Base-by-base conservation (phyloP, 805 yeast species). In the Novakomyces olei region DNA sequence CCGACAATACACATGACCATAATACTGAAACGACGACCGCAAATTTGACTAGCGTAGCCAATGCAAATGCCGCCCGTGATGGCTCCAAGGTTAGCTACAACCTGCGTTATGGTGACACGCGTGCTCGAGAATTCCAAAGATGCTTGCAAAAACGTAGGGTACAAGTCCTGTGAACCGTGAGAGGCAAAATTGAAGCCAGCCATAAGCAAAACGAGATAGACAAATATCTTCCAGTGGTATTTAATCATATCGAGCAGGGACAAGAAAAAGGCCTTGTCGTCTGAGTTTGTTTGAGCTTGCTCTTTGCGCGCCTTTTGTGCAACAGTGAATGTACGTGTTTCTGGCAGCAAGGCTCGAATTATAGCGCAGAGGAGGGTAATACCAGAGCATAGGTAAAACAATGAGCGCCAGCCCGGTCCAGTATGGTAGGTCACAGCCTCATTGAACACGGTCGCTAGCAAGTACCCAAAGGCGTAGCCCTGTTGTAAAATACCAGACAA, bases 361-460 rank as follows among this genome's bases (percentile, higher is more conserved):
- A 55, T 37, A 29, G 71, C 61, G 33, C 74, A 55, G 12, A 72
- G 44, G 8, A 67, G 61, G 2, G 78, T 72, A 6, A 72, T 66
- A 22, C 72, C 72, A n/a, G 79, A 65, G 19, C 69, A 61, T 45
- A 75, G 72, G 81, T 81, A 74, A 51, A 69, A 73, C 28, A 72
- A 53, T 1, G 77, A 62, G 44, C 79, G 59, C 85, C 85, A 74
- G 5, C 65, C 62, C 39, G 69, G 65, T 3, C 51, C 43, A 4
- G 63, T 48, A 37, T 62, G 61, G 9, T 19, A 9, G 10, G 32
- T 44, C 37, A 72, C 56, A 7, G 78, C 80, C 38, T 79, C 58
- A 45, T 56, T 65, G 53, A 73, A 73, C n/a, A 68, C 53, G 19
- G 67, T 72, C 1, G 69, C 76, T 17, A 72, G 54, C 34, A 73